Conservation (phyloP, 176 grass and related monocot genomes). For the Musa acuminata region DNA sequence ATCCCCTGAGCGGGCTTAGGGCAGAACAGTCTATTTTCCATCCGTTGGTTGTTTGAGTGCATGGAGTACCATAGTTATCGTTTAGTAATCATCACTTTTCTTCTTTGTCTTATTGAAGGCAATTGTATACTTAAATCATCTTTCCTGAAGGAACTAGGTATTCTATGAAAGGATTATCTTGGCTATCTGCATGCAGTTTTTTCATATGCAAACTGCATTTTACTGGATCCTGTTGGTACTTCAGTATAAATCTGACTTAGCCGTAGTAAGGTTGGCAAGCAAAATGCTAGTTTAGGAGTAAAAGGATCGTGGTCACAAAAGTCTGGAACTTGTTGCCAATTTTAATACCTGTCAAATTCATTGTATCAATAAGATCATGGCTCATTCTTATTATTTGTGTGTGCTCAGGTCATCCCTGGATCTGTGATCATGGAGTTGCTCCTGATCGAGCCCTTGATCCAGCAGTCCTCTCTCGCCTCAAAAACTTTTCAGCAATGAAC, state of each 20-base stretch:
- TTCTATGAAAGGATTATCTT: neutral
- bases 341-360: neutral
- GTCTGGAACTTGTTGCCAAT: neutral
- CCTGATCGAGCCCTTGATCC: slow-evolving; percentile 89
- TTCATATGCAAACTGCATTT: neutral
- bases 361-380: neutral
- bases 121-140: too few relatives aligned
- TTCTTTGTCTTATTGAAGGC: too few relatives aligned
- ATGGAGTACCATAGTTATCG: too few relatives aligned
- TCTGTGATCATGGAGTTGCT: slow-evolving; percentile 95
- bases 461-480: slow-evolving; percentile 91
- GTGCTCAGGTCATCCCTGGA: slow-evolving; percentile 85
- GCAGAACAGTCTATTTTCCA: too few relatives aligned
- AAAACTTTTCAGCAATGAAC: slow-evolving; percentile 98
- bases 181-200: neutral
- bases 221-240: neutral
- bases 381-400: neutral
- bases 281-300: neutral
- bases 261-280: neutral
- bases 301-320: neutral
- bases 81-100: too few relatives aligned
- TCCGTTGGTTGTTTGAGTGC: too few relatives aligned
- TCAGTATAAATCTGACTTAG: neutral
- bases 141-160: neutral
- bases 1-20: too few relatives aligned